Conservation (phyloP, 140 eudicot genomes). For the Oenanthe javanica region DNA sequence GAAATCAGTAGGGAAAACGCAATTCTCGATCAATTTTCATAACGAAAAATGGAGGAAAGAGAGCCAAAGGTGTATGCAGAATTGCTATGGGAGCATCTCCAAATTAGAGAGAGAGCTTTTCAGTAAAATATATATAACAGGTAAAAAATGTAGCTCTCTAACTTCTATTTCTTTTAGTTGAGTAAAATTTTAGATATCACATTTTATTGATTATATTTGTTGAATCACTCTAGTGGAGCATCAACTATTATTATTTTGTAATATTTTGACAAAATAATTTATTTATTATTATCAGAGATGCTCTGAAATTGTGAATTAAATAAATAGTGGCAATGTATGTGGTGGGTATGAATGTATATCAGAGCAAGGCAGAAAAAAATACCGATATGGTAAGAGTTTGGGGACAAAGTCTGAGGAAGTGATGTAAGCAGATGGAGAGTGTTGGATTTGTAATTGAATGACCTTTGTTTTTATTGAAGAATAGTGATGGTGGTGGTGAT, state of each 20-base stretch:
- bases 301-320: neutral
- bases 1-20: neutral
- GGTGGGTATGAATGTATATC: conserved; percentile 3
- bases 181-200: too few relatives aligned
- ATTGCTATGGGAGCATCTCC: neutral
- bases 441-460: conserved; percentile 28
- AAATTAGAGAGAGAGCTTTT: too few relatives aligned
- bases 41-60: neutral
- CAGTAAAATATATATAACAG: too few relatives aligned
- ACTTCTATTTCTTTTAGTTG: too few relatives aligned
- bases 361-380: conserved; percentile 2
- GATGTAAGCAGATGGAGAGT: conserved; percentile 36
- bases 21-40: neutral
- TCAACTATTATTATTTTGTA: too few relatives aligned
- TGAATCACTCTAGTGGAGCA: too few relatives aligned
- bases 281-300: too few relatives aligned
- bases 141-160: too few relatives aligned
- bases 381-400: conserved; percentile 13
- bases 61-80: neutral
- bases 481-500: conserved; percentile 19
- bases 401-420: conserved; percentile 33
- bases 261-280: too few relatives aligned
- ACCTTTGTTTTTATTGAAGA: conserved; percentile 11
- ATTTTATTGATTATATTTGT: too few relatives aligned
- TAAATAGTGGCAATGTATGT: neutral